Evolutionary conservation across 768 basidiomycete species (phyloP).

Genomic region (Kwoniella sp.): DNA sequence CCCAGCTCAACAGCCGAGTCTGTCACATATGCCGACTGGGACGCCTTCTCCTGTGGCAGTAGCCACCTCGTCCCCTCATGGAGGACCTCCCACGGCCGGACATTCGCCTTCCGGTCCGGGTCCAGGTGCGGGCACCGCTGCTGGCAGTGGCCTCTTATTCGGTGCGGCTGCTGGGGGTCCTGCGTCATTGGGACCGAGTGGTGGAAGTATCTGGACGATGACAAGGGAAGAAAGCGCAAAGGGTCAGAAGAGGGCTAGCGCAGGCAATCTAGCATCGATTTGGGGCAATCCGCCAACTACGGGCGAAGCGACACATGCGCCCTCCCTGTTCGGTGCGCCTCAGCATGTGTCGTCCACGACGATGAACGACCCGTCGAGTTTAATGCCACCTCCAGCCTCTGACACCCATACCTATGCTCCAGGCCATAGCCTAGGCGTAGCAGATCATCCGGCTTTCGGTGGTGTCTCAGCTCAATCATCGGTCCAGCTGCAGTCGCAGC

Average conservation of each 20-base stretch:
- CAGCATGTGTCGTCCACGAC: not conserved
- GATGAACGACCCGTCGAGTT: not conserved
- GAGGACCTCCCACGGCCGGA: constrained; percentile 11
- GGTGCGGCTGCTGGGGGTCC: constrained; percentile 8
- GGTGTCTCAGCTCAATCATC: not conserved
- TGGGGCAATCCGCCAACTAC: constrained; percentile 2
- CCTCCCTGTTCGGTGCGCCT: not conserved
- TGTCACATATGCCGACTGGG: constrained; percentile 3
- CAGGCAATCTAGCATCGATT: constrained; percentile 18
- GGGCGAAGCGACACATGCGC: not conserved
- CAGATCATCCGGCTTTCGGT: not conserved
- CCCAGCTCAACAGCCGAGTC: not conserved
- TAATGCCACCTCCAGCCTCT: not conserved
- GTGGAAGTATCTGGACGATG: constrained; percentile 47
- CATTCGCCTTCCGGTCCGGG: not conserved
- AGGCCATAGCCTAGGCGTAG: not conserved
- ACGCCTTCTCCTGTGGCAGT: constrained; percentile 10
- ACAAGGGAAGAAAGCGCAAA: constrained; percentile 43
- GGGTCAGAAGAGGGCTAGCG: constrained; percentile 26
- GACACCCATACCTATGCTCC: not conserved
- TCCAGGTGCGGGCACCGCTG: not conserved
- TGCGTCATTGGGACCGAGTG: not conserved
- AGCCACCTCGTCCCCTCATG: constrained; percentile 1
- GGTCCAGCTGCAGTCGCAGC: not conserved
- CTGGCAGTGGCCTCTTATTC: constrained; percentile 29